Evolutionary conservation across 192 early-diverging fungal species (phyloP), one percentile per base, ranked within the genome.

Genomic region (Backusella westeae): DNA sequence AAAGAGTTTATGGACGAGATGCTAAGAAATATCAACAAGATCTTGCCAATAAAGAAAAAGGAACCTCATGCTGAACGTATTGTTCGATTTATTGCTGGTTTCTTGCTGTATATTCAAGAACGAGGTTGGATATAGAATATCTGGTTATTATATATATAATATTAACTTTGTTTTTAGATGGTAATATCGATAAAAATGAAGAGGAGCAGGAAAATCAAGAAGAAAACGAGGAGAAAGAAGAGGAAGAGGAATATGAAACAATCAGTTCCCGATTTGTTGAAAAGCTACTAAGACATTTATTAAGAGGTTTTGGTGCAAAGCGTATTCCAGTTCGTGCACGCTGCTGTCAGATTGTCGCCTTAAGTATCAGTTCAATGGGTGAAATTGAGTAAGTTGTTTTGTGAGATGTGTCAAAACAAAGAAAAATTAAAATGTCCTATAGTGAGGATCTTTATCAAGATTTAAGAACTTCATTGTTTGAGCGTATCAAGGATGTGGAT

Each of bases 401-500:
- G 10, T 34, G 17, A 1, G 19, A 34, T 8, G 6, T 53, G 6
- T 1, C 0, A 29, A 38, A 6, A 8, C 4, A 70, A 17, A 5
- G 15, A 10, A 15, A 26, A 49, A 67, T 10, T 3, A n/a, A 32
- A 29, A 19, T 38, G 67, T 23, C 26, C 21, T 42, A 26, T 73
- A 93, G 91, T 78, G 93, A 94, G 75, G 92, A 93, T 66, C 76
- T 94, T 17, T 96, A 93, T 75, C 84, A 88, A 70, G 80, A 90
- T 21, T 81, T 97, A 66, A 88, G 88, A 82, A 85, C 83, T 21
- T 81, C 87, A 52, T 87, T 97, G 10, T 81, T 86, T 76, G 90
- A 93, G 76, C 87, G 94, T 67, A 84, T 94, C 70, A 83, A 84
- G 71, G 96, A 97, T 77, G 95, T 94, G 80, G 96, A 97, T 75